Base-by-base conservation (phyloP, 768 basidiomycete genomes). In the Tricholoma bakamatsutake region DNA sequence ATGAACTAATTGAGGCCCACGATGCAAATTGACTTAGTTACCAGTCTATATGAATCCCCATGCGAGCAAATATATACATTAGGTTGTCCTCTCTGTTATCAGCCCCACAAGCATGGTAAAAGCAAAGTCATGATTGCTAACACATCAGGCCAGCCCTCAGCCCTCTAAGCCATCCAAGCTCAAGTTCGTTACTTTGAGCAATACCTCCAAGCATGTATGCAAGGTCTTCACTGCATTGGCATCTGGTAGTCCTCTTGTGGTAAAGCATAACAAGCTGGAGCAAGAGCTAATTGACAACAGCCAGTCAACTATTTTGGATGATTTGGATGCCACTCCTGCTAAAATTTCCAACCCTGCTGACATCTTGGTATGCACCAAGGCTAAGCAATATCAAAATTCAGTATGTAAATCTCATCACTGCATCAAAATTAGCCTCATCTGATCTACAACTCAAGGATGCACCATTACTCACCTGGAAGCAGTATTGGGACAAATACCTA, bases 401-500 rank as follows among this genome's bases (percentile, higher is more conserved):
- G 46, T 48, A 31, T 10, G 21, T 48, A 2, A 11, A 24, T 28
- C 9, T 28, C 18, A 46, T 21, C 13, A 46, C 45, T 24, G 45
- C 10, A 46, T 33, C 4, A 4, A 4, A 46, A 11, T 46, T 11
- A 37, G 35, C 35, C 35, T 5, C 46, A 48, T 48, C 24, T 48
- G 21, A 48, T 48, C 46, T n/a, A 28, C 1, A 8, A 2, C 24
- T 9, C 8, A 11, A 63, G 62, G 61, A 63, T 55, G 43, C 27
- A n/a, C 61, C 58, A 13, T 49, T 63, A 15, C 28, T 55, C 18
- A 61, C 62, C 21, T 62, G 61, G 59, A 47, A 47, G 10, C 47
- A 49, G 17, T 60, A 53, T 56, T 48, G 63, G 9, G 43, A 64
- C 6, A 7, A 56, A 2, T 59, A 56, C 28, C 47, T 61, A 4